Base-by-base conservation (phyloP, 768 basidiomycete genomes). In the Cyclocybe aegerita region DNA sequence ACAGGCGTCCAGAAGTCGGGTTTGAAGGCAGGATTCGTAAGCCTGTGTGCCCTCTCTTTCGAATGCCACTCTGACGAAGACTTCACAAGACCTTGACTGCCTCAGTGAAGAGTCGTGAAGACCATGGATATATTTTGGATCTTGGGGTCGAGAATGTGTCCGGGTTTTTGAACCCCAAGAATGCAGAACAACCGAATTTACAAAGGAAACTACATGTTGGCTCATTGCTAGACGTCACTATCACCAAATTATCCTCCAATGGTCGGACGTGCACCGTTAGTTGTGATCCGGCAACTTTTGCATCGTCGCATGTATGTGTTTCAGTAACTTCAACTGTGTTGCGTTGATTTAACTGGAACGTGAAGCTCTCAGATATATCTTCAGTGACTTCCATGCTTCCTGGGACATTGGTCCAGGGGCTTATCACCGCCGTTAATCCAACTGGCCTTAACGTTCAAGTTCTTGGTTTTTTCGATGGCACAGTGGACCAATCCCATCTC, bases 121-220 rank as follows among this genome's bases (percentile, higher is more conserved):
- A 98, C 61, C 92, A 97, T 65, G 95, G 97, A 1, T 98, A 96
- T 70, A 81, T 87, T 49, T 75, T 99, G 7, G 91, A 94, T 56
- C 72, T 97, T 35, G 96, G 94, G 2, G 61, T 97, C 12, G 66
- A 82, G 8, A 85, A 79, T n/a, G 67, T 90, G 32, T 82, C 90
- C 52, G 91, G 91, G 37, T 99, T 98, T 69, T 65, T 98, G 41
- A 78, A 86, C 1, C 90, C 90, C 73, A 84, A 85, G 60, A 88
- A 92, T 39, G 76, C 79, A 77, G 49, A 66, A 61, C n/a, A 62
- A 60, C 33, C 52, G 48, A 52, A 64, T 33, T 44, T 59, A 23
- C 46, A 52, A 4, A 31, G 51, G 0, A 61, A 52, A 36, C 67
- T 93, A 14, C 73, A 73, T 36, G 67, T 86, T 12, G 95, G 95